Evolutionary conservation across 2,329 filamentous ascomycete species (phyloP), one percentile per base, ranked within the genome.

Genomic region (Aspergillus luchuensis): DNA sequence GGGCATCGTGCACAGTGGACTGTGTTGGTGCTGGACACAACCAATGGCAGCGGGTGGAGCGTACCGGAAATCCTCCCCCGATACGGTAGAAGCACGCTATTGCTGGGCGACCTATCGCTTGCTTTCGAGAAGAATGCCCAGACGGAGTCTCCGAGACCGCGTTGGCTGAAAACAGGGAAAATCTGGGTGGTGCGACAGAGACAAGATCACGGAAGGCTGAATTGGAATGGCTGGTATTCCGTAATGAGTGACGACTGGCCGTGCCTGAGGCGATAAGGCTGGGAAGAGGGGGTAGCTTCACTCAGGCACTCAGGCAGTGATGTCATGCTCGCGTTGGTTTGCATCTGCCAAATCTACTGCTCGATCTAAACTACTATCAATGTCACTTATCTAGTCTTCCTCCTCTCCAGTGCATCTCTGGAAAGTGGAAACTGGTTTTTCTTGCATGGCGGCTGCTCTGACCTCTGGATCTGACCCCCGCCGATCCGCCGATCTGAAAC

Each of bases 401-500:
- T 11, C 28, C 51, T 17, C 21, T 30, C 11, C 45, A 28, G 5
- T 28, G 23, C 23, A 17, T 25, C 25, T 30, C n/a, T 49, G 33
- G 33, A 36, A 36, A 36, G 33, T 36, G 33, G 33, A 36, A 36
- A 36, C 15, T n/a, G 21, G 6, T 17, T 17, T 43, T n/a, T 49
- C 13, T 30, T 49, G 47, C 39, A 21, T 1, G 13, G 41, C 41
- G 13, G 19, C 21, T 43, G 17, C 39, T 23, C 8, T 43, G 39
- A 13, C 11, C 11, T 36, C 33, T 36, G 33, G 33, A 36, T 36
- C 33, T 36, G 39, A 15, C 11, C 17, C 39, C 28, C 30, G 39
- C 39, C 53, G 53, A 56, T 56, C 53, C 39, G 25, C 39, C 25
- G 39, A 56, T 56, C 53, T 47, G 41, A 23, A 56, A 56, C 39